Evolutionary conservation across 805 yeast genomes (phyloP).

Genomic region (Metschnikowia drakensbergensis): DNA sequence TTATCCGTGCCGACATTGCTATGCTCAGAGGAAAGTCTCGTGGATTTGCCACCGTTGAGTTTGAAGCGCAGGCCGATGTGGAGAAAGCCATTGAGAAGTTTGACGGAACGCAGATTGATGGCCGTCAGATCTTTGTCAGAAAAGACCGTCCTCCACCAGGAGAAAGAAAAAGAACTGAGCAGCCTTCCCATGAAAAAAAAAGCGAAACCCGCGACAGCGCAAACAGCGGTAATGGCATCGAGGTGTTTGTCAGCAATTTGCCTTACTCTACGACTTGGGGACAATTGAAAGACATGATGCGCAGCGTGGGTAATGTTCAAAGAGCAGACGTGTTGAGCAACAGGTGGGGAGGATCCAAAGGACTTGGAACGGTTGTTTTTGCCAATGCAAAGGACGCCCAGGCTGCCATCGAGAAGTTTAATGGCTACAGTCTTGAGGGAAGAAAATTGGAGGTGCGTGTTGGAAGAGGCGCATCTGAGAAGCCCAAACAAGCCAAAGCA

Average conservation of each 20-base stretch:
- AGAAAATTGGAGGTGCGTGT: constrained; percentile 76
- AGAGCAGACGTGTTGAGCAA: constrained; percentile 76
- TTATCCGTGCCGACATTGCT: constrained; percentile 79
- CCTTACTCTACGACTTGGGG: constrained; percentile 85
- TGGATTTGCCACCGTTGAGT: constrained; percentile 92
- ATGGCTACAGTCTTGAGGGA: constrained; percentile 71
- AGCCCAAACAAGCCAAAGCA: constrained; percentile 12
- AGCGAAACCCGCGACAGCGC: constrained; percentile 3
- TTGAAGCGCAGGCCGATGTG: constrained; percentile 60
- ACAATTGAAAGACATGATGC: constrained; percentile 78
- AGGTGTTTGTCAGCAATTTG: constrained; percentile 74
- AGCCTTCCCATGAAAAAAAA: constrained; percentile 9
- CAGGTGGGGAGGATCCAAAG: constrained; percentile 72
- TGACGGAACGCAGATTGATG: constrained; percentile 61
- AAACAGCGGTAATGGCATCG: constrained; percentile 37
- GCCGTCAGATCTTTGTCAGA: constrained; percentile 83
- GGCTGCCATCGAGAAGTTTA: constrained; percentile 63
- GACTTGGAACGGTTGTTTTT: constrained; percentile 79
- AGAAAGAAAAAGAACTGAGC: constrained; percentile 27
- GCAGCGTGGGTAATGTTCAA: constrained; percentile 68
- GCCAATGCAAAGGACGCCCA: constrained; percentile 63
- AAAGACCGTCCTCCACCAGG: constrained; percentile 84
- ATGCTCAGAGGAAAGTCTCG: constrained; percentile 74
- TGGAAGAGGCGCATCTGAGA: constrained; percentile 38
- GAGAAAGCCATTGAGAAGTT: constrained; percentile 64